phyloP scores from a whole-genome alignment of 1,139 yeast species.

The Kazachstania sp. region DNA sequence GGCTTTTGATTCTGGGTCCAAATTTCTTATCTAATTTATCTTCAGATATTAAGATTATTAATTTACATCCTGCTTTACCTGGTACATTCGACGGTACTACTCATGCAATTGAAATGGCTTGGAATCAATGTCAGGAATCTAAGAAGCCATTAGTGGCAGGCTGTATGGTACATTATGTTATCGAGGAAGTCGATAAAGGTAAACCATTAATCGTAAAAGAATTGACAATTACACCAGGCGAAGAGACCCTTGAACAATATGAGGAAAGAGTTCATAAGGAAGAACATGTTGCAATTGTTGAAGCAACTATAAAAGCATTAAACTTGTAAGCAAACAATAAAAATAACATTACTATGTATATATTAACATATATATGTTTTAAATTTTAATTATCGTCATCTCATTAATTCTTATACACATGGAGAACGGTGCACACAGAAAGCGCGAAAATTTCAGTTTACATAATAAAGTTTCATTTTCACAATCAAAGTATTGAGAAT shows the following conservation, averaged over 20 bases:
- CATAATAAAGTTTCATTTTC: no score
- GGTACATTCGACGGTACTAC: conserved; percentile 91
- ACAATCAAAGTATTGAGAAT: no score
- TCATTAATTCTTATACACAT: no score
- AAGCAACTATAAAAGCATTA: conserved; percentile 68
- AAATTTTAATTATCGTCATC: no score
- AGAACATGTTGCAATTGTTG: conserved; percentile 89
- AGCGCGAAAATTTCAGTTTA: no score
- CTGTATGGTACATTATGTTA: conserved; percentile 92
- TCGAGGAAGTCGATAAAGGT: conserved; percentile 90
- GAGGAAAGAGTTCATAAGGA: conserved; percentile 74
- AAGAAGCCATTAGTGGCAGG: conserved; percentile 56
- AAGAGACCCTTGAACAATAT: conserved; percentile 67
- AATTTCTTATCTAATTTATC: conserved; percentile 56
- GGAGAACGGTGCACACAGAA: no score
- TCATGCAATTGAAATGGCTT: conserved; percentile 91
- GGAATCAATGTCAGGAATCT: conserved; percentile 83
- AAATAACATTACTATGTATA: not conserved
- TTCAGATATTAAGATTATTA: conserved; percentile 67
- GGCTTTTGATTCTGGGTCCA: conserved; percentile 89
- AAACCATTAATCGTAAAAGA: conserved; percentile 79
- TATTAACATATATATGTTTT: not conserved
- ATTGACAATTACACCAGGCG: conserved; percentile 52
- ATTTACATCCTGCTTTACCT: conserved; percentile 93
- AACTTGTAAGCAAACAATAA: no score